Base-by-base conservation (phyloP, 1,284 basidiomycete species). In the Puccinia sorghi region DNA sequence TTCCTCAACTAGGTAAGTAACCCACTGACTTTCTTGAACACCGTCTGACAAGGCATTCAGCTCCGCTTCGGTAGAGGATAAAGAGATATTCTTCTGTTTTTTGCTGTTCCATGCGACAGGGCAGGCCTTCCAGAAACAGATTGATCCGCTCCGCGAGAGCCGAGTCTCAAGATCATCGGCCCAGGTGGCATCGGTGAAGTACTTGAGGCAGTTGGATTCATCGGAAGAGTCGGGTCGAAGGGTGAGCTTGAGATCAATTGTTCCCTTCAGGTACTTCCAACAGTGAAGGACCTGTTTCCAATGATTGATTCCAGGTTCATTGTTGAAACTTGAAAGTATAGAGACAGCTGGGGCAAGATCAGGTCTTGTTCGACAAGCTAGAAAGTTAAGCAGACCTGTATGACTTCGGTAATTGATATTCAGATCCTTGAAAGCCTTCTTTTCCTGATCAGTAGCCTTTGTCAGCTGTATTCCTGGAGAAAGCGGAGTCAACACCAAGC, bases 191-290 rank as follows among this genome's bases (percentile, higher is more conserved):
- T 59, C 20, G 22, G 22, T 59, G 22, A 32, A 59, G 22, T 59
- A 27, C 3, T 59, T 15, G 11, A 59, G 1, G 2, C n/a, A 4
- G n/a, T 27, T 32, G 7, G 25, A 20, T 5, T 20, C 1, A 17
- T 52, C 6, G 13, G 13, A 15, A 7, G 6, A 7, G 20, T 52
- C 50, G 7, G 50, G 20, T 7, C 20, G 6, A 7, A 52, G 20
- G 6, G 20, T n/a, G 6, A 52, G 50, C 2, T n/a, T n/a, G 20
- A 52, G 20, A 20, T 52, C 20, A 7, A 15, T 52, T 15, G 50
- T 57, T 57, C 54, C 54, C 13, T 57, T 57, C 9, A 59, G n/a
- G 22, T 66, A 66, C 39, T 66, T 37, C 39, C 37, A 46, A 39
- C 37, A 41, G 41, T 66, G 63, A 12, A 66, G 9, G n/a, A 66